Evolutionary conservation across 257 asterid species (phyloP).

Genomic region (Vinca minor): DNA sequence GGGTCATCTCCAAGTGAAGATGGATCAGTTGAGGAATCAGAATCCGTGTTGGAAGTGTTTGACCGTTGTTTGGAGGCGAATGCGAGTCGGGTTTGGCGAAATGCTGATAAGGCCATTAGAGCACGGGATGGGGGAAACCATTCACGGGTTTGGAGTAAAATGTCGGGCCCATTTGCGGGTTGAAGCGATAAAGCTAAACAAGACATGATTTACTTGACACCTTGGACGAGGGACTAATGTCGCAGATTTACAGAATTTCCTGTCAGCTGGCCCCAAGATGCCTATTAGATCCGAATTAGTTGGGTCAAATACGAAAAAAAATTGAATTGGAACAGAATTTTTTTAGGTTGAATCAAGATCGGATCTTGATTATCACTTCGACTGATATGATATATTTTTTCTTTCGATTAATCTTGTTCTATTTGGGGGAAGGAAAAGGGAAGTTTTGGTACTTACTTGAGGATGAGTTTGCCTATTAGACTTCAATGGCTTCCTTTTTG

Average conservation of each 20-base stretch:
- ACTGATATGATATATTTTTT: background rate
- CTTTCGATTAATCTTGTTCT: background rate
- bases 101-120: conserved; percentile 81
- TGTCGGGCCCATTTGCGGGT: conserved; percentile 78
- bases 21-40: conserved; percentile 31
- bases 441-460: conserved; percentile 6
- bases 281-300: too few relatives aligned
- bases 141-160: conserved; percentile 92
- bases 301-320: too few relatives aligned
- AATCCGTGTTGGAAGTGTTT: conserved; percentile 23
- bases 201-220: conserved; percentile 69
- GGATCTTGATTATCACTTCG: conserved; percentile 14
- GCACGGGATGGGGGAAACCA: conserved; percentile 98
- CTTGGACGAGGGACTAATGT: too few relatives aligned
- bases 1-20: conserved; percentile 86
- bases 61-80: conserved; percentile 51
- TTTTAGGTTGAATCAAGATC: conserved; percentile 4
- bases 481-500: conserved; percentile 1
- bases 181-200: conserved; percentile 88
- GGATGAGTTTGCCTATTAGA: background rate
- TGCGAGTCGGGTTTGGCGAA: conserved; percentile 72
- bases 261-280: too few relatives aligned
- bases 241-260: too few relatives aligned
- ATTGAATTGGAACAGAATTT: background rate
- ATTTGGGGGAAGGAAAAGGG: background rate